Percentiles rank a stretch among this genome's conserved stretches.
Evolutionary conservation across 768 basidiomycete genomes (phyloP).

Genomic region (Agaricus blazei): DNA sequence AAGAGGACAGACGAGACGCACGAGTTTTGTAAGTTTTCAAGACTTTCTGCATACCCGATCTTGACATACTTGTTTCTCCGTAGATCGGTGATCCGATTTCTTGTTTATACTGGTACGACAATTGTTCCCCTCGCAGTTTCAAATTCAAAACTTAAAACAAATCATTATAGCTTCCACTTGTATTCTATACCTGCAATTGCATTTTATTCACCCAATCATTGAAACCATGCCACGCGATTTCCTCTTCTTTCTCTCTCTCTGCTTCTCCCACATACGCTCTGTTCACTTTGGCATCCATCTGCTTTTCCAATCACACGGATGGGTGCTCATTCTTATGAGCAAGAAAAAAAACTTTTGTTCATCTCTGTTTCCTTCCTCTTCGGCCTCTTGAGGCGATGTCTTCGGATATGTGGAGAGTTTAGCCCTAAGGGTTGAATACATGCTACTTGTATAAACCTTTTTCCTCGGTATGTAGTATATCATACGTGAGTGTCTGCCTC

Average conservation of each 20-base stretch:
- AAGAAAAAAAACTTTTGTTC: conserved; percentile 31
- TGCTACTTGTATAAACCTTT: background rate
- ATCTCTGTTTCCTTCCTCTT: conserved; percentile 10
- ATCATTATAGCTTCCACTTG: conserved; percentile 12
- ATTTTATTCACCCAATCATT: background rate
- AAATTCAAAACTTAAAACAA: background rate
- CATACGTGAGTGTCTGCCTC: too few relatives aligned
- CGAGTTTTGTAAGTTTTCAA: conserved; percentile 77
- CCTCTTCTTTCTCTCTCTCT: conserved; percentile 10
- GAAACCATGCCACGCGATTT: background rate
- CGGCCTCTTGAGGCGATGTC: background rate
- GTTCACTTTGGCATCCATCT: conserved; percentile 85
- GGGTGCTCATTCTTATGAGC: conserved; percentile 86
- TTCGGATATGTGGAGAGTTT: conserved; percentile 8
- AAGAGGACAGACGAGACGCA: conserved; percentile 94
- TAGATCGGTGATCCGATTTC: conserved; percentile 32
- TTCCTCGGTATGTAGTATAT: background rate
- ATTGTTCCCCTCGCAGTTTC: background rate
- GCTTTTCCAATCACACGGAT: conserved; percentile 44
- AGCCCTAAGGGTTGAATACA: conserved; percentile 13
- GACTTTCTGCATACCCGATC: conserved; percentile 5
- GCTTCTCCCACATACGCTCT: conserved; percentile 37
- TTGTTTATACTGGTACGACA: conserved; percentile 20
- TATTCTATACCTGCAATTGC: conserved; percentile 15
- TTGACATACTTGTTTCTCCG: conserved; percentile 8